Evolutionary conservation across 352 stramenopile species (phyloP).

Genomic region (Globisporangium paroecandrum): DNA sequence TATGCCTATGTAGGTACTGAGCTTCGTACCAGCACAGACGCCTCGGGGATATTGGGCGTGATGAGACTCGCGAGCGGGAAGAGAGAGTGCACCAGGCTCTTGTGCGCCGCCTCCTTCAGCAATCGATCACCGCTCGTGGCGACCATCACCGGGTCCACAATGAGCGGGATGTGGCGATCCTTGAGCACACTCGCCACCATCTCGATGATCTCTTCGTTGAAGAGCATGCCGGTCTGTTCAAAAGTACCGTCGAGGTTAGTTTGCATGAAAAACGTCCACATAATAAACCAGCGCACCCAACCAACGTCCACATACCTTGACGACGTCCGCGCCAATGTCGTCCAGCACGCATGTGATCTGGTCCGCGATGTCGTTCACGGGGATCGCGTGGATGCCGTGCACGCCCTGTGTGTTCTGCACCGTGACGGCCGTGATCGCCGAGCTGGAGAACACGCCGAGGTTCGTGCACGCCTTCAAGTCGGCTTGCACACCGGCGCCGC

Average conservation of each 20-base stretch:
- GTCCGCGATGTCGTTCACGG: slow-evolving; percentile 57
- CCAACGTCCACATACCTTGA: slow-evolving; percentile 63
- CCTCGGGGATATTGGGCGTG: slow-evolving; percentile 94
- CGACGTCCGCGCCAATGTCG: slow-evolving; percentile 83
- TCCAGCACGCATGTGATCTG: slow-evolving; percentile 87
- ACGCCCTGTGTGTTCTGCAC: slow-evolving; percentile 77
- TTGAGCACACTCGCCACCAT: slow-evolving; percentile 61
- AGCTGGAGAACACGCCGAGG: slow-evolving; percentile 79
- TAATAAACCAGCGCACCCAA: background rate
- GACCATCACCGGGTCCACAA: slow-evolving; percentile 95
- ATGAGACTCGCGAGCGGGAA: slow-evolving; percentile 88
- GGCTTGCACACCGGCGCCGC: slow-evolving; percentile 89
- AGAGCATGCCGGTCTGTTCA: slow-evolving; percentile 88
- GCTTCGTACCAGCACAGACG: slow-evolving; percentile 71
- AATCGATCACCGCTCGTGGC: slow-evolving; percentile 85
- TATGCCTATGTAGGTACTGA: background rate
- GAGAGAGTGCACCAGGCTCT: slow-evolving; percentile 66
- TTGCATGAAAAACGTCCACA: background rate
- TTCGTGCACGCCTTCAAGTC: slow-evolving; percentile 91
- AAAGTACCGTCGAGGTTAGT: background rate
- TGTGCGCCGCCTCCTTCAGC: slow-evolving; percentile 70
- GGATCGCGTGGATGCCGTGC: slow-evolving; percentile 45
- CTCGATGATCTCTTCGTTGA: slow-evolving; percentile 73
- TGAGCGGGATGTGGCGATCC: slow-evolving; percentile 46
- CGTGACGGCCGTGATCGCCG: slow-evolving; percentile 91